Conservation (phyloP, 139 green algal species). For the Bryopsis sp. region DNA sequence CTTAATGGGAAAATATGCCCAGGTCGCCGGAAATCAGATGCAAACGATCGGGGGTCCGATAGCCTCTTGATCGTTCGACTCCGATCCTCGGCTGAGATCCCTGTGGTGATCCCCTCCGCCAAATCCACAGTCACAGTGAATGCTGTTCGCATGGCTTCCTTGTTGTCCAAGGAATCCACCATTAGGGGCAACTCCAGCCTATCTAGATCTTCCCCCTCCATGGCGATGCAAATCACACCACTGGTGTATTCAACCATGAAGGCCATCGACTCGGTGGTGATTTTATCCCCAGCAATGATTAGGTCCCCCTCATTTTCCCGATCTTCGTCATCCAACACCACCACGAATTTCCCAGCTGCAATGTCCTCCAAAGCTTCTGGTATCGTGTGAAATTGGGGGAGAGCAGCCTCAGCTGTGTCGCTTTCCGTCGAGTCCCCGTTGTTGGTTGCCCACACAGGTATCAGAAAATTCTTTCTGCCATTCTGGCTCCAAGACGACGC, state of each 20-base stretch:
- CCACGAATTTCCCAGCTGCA: conserved; percentile 65
- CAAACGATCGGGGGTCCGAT: conserved; percentile 38
- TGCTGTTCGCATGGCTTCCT: conserved; percentile 86
- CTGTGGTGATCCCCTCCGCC: conserved; percentile 67
- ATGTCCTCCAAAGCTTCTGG: conserved; percentile 45
- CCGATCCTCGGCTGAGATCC: conserved; percentile 87
- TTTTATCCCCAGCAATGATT: conserved; percentile 83
- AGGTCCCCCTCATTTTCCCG: conserved; percentile 98
- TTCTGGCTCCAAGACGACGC: too few relatives aligned
- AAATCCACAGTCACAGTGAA: conserved; percentile 92
- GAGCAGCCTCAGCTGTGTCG: too few relatives aligned
- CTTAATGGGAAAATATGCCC: conserved; percentile 96
- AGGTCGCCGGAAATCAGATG: conserved; percentile 73
- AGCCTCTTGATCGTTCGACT: conserved; percentile 73
- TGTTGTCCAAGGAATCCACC: conserved; percentile 64
- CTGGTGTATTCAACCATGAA: conserved; percentile 90
- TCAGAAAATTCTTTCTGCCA: too few relatives aligned
- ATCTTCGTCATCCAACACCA: conserved; percentile 96
- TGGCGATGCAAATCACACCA: conserved; percentile 71
- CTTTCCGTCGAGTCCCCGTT: too few relatives aligned
- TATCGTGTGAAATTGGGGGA: conserved; percentile 51
- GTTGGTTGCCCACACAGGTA: too few relatives aligned
- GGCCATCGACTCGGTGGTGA: conserved; percentile 69
- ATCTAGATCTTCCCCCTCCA: conserved; percentile 62
- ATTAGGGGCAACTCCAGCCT: conserved; percentile 91